Conservation (phyloP, 148 eudicot species). For the Linanthus parryae region DNA sequence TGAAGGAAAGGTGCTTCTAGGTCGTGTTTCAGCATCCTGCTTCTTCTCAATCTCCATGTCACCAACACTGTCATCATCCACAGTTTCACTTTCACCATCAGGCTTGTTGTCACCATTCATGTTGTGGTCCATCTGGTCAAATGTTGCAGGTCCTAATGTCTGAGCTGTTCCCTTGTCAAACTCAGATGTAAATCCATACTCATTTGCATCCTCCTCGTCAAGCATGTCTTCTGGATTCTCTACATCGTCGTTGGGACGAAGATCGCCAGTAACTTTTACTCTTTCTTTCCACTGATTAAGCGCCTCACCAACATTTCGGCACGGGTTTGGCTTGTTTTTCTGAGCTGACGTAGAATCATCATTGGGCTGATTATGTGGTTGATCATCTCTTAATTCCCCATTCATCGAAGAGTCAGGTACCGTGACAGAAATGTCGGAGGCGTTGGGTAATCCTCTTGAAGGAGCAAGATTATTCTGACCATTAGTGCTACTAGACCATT, state of each 20-base stretch:
- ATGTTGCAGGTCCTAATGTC: constrained; percentile 82
- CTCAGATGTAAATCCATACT: constrained; percentile 75
- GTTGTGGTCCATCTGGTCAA: constrained; percentile 64
- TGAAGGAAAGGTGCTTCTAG: constrained; percentile 23
- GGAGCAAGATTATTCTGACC: constrained; percentile 54
- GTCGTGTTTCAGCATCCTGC: constrained; percentile 32
- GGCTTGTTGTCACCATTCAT: constrained; percentile 37
- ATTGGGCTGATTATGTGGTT: constrained; percentile 42
- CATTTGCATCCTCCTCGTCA: constrained; percentile 61
- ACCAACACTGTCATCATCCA: constrained; percentile 31
- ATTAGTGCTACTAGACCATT: constrained; percentile 42
- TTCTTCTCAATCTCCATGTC: no score
- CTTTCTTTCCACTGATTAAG: constrained; percentile 95
- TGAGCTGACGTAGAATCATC: constrained; percentile 38
- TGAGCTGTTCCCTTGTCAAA: constrained; percentile 75
- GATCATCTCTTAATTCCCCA: constrained; percentile 42
- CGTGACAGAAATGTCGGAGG: constrained; percentile 41
- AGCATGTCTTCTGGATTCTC: constrained; percentile 44
- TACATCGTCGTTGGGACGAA: constrained; percentile 29
- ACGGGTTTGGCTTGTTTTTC: constrained; percentile 78
- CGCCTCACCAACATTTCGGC: constrained; percentile 78
- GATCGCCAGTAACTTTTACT: constrained; percentile 71
- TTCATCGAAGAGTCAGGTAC: constrained; percentile 55
- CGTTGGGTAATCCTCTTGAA: constrained; percentile 36
- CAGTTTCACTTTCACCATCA: constrained; percentile 33